Base-by-base conservation (phyloP, 2,329 filamentous ascomycete genomes). In the Trichoderma gracile region DNA sequence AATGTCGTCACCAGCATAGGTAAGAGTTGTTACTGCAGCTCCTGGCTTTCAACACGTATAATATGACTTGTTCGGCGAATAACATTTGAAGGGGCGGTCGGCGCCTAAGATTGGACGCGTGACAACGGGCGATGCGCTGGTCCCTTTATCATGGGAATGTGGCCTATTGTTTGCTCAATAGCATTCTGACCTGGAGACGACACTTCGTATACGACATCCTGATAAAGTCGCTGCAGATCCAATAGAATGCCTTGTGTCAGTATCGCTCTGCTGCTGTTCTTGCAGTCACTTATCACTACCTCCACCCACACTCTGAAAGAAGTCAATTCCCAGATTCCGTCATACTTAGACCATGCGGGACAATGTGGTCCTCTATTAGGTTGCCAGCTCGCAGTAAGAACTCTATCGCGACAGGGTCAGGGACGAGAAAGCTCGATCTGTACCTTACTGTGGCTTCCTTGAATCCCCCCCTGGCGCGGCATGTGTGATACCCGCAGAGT, bases 361-460 rank as follows among this genome's bases (percentile, higher is more conserved):
- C 61, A 30, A 56, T 45, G 25, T 43, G 23, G 27, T 27, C 33
- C 45, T 33, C 49, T 49, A 42, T 60, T 19, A 7, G 61, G 65
- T 23, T 66, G 61, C 21, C 21, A 43, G 15, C 53, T 66, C 17
- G 61, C 65, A 38, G 65, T 66, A 66, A 49, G 45, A n/a, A 60
- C 47, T 58, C 50, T 54, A 12, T 38, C 33, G 12, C 12, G 3
- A 38, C 12, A 9, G 3, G 4, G 3, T 38, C 33, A 14, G 9
- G 5, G 10, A 38, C 12, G 12, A 14, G 3, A 14, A 27, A 65
- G 46, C 9, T 17, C 49, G 6, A 49, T 27, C 3, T 14, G 12
- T 17, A 19, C 42, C 27, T 42, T 56, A 70, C 68, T 71, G 70
- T 46, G 65, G 64, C 58, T 71, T 71, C 46, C 62, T 71, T 10